Percentiles rank a stretch among this genome's conserved stretches.
phyloP scores from a whole-genome alignment of 1,139 yeast species.

The Candida sp. region DNA sequence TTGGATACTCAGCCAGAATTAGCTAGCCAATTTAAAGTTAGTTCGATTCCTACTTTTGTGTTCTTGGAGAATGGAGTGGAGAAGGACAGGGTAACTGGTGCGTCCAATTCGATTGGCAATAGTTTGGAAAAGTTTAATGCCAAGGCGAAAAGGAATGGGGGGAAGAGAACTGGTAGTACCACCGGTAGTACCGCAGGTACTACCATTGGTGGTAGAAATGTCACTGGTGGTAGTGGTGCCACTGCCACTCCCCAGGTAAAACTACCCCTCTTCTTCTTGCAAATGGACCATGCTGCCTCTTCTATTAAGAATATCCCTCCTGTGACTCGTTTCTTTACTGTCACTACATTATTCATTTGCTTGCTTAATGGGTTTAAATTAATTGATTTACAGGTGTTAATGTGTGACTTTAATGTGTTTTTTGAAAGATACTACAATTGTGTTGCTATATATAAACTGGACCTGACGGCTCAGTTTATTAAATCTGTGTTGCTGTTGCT shows the following conservation, averaged over 20 bases:
- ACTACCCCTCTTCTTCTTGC: constrained; percentile 4
- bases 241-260: not conserved
- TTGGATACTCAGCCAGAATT: constrained; percentile 38
- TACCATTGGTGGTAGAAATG: not conserved
- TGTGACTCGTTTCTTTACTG: constrained; percentile 44
- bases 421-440: constrained; percentile 5
- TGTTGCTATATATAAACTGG: constrained; percentile 4
- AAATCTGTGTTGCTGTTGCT: constrained; percentile 8
- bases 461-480: constrained; percentile 3
- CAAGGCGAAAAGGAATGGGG: not conserved
- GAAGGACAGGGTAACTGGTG: constrained; percentile 44
- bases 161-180: constrained; percentile 10
- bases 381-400: constrained; percentile 9
- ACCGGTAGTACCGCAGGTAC: not conserved
- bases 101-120: constrained; percentile 8
- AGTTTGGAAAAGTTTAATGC: not conserved
- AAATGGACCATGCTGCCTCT: constrained; percentile 20
- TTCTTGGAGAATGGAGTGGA: constrained; percentile 34
- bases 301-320: constrained; percentile 39
- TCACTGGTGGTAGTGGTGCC: not conserved
- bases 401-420: constrained; percentile 9
- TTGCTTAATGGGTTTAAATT: constrained; percentile 19
- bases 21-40: constrained; percentile 30
- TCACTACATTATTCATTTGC: constrained; percentile 30
- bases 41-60: constrained; percentile 49